phyloP scores from a whole-genome alignment of 2,329 filamentous ascomycete genomes.

The Fusarium fracticaudum region DNA sequence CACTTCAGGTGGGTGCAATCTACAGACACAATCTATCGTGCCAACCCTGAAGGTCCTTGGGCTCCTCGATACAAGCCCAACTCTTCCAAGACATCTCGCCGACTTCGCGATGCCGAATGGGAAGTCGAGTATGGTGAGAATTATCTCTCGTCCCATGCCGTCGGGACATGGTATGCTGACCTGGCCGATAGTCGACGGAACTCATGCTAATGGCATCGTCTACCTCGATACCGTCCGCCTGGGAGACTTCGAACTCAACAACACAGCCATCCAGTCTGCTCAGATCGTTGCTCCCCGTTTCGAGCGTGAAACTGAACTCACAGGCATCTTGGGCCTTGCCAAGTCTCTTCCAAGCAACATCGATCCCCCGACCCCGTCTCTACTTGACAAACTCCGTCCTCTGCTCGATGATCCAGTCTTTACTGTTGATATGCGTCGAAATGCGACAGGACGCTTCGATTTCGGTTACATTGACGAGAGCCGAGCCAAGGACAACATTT shows the following conservation, averaged over 20 bases:
- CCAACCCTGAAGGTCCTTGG: conserved; percentile 49
- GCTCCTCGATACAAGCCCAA: conserved; percentile 55
- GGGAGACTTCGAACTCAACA: conserved; percentile 54
- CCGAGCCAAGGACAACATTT: conserved; percentile 52
- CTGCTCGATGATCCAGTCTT: conserved; percentile 56
- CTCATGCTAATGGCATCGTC: conserved; percentile 57
- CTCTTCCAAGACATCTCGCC: conserved; percentile 55
- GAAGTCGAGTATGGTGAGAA: conserved; percentile 59
- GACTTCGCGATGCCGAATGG: conserved; percentile 58
- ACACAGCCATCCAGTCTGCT: conserved; percentile 62
- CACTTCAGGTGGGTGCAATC: conserved; percentile 63
- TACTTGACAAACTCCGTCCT: conserved; percentile 56
- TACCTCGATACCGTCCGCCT: conserved; percentile 61
- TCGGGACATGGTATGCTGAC: background rate
- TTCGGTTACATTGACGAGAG: conserved; percentile 60
- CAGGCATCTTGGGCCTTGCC: conserved; percentile 63
- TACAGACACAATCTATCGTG: conserved; percentile 54
- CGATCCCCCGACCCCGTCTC: conserved; percentile 52
- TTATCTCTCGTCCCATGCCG: background rate
- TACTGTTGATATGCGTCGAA: conserved; percentile 59
- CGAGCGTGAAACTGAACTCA: conserved; percentile 54
- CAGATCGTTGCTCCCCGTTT: conserved; percentile 53
- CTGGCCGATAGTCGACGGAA: conserved; percentile 53
- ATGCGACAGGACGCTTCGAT: conserved; percentile 59
- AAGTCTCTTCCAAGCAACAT: conserved; percentile 58